A percentile compares a stretch with the other conserved stretches of the same genome.
Evolutionary conservation across 176 grass and related monocot species (phyloP).

Genomic region (Oryza meridionalis): DNA sequence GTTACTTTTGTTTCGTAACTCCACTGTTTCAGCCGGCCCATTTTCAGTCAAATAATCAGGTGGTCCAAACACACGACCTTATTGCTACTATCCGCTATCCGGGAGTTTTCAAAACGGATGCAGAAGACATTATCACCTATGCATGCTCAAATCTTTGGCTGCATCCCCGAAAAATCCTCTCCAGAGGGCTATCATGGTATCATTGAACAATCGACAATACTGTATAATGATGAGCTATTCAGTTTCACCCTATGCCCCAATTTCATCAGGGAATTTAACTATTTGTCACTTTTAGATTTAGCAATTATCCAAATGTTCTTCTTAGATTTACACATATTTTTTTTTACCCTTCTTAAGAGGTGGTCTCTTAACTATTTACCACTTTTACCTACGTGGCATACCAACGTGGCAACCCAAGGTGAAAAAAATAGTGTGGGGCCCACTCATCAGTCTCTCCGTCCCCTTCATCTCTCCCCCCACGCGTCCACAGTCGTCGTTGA

Average conservation of each 20-base stretch:
- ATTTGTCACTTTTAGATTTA: too few species aligned
- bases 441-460: too few species aligned
- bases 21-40: slow-evolving; percentile 24
- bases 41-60: slow-evolving; percentile 16
- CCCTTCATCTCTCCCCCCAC: too few species aligned
- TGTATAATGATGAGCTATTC: not conserved
- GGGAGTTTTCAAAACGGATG: slow-evolving; percentile 25
- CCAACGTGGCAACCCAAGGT: too few species aligned
- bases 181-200: slow-evolving; percentile 10
- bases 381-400: too few species aligned
- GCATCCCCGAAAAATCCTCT: slow-evolving; percentile 43
- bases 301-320: too few species aligned
- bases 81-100: not conserved
- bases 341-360: too few species aligned
- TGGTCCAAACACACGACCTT: slow-evolving; percentile 30
- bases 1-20: slow-evolving; percentile 27
- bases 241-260: not conserved
- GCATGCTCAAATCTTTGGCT: slow-evolving; percentile 31
- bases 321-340: too few species aligned
- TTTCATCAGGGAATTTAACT: not conserved
- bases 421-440: too few species aligned
- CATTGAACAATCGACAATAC: not conserved
- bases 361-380: too few species aligned
- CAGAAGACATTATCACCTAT: not conserved
- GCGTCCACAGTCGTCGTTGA: too few species aligned